Base-by-base conservation (phyloP, 768 basidiomycete genomes). In the Dictyophora rubrovolvata region DNA sequence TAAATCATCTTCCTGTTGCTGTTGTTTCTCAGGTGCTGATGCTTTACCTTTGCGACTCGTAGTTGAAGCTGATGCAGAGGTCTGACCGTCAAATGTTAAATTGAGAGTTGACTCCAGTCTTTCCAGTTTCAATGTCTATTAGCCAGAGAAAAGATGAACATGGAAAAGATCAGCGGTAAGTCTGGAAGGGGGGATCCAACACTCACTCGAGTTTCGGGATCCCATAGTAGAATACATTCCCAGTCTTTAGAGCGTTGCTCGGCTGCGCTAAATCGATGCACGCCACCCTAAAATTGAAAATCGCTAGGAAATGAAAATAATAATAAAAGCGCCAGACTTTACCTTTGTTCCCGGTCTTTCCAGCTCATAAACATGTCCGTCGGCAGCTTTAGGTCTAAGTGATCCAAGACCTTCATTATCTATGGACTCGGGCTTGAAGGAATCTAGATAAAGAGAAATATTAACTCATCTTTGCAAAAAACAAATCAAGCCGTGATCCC, bases 221-320 rank as follows among this genome's bases (percentile, higher is more conserved):
- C 88, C 65, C 84, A 91, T 49, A 91, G 85, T 46, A 92, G 74
- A 7, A 90, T 80, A 63, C 89, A 92, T 54, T 89, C 86, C 64
- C 77, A 76, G 50, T 89, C 86, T 66, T 82, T 86, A 7, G 84
- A 77, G 1, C 78, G 69, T 16, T 73, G 73, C 65, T 87, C 86
- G 8, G 66, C 64, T 2, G 87, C 88, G 42, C 70, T 72, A 65
- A 83, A 89, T 37, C 79, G 64, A 64, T 82, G 76, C 12, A 67
- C 76, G 60, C 86, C 82, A 17, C 75, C 77, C 2, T 72, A 67
- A 83, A 84, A 65, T 18, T 9, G 23, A 56, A 18, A 35, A 51
- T 20, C 28, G 35, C 48, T 16, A 60, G 55, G 46, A 42, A 57
- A 60, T 55, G 46, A 42, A 57, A 56, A 55, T 48, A 42, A 56